phyloP scores from a whole-genome alignment of 148 eudicot genomes.

The Drosera capensis region DNA sequence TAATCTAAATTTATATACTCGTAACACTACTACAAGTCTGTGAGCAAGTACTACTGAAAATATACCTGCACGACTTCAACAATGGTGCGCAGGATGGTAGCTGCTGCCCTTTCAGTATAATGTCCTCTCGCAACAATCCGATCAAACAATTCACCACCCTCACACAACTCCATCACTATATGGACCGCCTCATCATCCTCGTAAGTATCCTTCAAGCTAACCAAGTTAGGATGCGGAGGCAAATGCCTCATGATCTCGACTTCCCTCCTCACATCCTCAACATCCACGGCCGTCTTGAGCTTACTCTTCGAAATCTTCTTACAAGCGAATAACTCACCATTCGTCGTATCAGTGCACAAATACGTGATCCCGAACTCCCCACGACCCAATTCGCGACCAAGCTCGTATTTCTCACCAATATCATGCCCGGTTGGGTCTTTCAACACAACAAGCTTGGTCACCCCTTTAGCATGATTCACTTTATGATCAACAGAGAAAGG shows the following conservation, averaged over 20 bases:
- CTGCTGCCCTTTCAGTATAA: slow-evolving; percentile 56
- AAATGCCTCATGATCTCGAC: no score
- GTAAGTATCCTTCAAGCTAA: no score
- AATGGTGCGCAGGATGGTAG: slow-evolving; percentile 29
- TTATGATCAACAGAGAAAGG: slow-evolving; percentile 14
- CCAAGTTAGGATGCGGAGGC: no score
- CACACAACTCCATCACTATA: no score
- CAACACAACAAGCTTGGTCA: slow-evolving; percentile 20
- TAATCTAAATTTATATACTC: no score
- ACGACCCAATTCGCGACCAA: slow-evolving; percentile 45
- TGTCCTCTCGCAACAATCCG: no score
- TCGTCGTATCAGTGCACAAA: slow-evolving; percentile 27
- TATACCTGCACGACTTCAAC: slow-evolving; percentile 51
- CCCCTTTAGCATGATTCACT: slow-evolving; percentile 4
- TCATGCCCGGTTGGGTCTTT: slow-evolving; percentile 31
- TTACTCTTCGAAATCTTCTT: slow-evolving; percentile 40
- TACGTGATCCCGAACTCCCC: slow-evolving; percentile 44
- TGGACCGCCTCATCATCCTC: no score
- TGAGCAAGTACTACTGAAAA: not conserved
- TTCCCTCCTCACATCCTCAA: no score
- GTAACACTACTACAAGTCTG: no score
- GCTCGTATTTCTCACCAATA: slow-evolving; percentile 23
- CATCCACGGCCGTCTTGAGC: slow-evolving; percentile 34
- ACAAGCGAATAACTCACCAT: slow-evolving; percentile 32
- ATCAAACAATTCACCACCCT: no score